Evolutionary conservation across 495 filamentous ascomycete species (phyloP).

Genomic region (Penicillium dipodomyicola): DNA sequence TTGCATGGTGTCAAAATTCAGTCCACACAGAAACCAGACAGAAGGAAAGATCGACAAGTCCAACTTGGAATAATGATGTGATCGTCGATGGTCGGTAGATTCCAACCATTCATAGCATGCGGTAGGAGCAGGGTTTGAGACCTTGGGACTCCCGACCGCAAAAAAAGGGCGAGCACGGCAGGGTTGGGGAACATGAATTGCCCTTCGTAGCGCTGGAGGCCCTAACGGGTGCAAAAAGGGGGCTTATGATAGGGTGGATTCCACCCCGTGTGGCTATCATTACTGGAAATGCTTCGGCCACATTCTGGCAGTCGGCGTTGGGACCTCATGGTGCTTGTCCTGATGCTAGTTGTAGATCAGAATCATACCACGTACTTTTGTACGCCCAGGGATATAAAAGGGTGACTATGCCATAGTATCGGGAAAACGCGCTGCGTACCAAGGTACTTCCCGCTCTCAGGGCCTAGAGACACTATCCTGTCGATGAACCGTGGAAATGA

Average conservation of each 20-base stretch:
- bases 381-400: neutral
- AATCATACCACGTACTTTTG: neutral
- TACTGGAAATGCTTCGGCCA: conserved; percentile 29
- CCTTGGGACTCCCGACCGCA: conserved; percentile 4
- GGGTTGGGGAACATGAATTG: conserved; percentile 15
- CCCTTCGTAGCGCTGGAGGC: conserved; percentile 16
- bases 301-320: conserved; percentile 12
- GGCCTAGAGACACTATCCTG: neutral
- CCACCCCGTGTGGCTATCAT: conserved; percentile 27
- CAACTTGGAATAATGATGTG: neutral
- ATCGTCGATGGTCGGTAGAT: conserved; percentile 3
- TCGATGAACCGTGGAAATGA: conserved; percentile 4
- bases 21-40: conserved; percentile 41
- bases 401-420: neutral
- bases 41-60: conserved; percentile 35
- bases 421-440: neutral
- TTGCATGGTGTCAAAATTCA: conserved; percentile 25
- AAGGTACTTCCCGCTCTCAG: neutral
- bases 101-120: conserved; percentile 8
- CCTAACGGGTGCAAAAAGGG: conserved; percentile 25
- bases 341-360: conserved; percentile 1
- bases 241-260: conserved; percentile 20
- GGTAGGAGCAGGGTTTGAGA: conserved; percentile 1
- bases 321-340: conserved; percentile 13
- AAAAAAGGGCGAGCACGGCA: conserved; percentile 16